Evolutionary conservation across 164 flowering plant genomes (phyloP).

Genomic region (Nymphaea colorata): DNA sequence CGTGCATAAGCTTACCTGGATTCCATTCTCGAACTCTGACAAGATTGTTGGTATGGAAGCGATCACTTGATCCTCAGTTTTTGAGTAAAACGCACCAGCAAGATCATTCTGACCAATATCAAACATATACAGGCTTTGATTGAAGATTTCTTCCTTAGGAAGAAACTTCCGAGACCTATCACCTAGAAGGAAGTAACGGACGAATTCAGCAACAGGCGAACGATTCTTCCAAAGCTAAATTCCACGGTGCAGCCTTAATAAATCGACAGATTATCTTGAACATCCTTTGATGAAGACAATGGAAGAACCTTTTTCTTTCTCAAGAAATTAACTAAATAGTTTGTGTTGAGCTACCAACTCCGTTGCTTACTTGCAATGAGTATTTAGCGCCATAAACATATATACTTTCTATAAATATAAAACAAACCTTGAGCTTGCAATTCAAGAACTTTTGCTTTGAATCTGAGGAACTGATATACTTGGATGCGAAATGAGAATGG

Average conservation of each 20-base stretch:
- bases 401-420: no score
- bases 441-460: conserved; percentile 59
- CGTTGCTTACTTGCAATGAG: no score
- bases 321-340: no score
- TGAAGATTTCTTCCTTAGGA: conserved; percentile 50
- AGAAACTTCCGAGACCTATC: conserved; percentile 40
- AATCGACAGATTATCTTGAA: no score
- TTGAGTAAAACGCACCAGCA: conserved; percentile 79
- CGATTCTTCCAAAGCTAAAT: no score
- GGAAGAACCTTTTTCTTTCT: no score
- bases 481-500: conserved; percentile 88
- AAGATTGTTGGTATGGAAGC: conserved; percentile 74
- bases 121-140: conserved; percentile 71
- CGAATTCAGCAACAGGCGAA: not conserved
- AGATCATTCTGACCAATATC: conserved; percentile 98
- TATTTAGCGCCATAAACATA: no score
- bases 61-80: conserved; percentile 71
- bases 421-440: conserved; percentile 39
- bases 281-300: no score
- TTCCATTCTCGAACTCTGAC: conserved; percentile 54
- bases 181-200: conserved; percentile 26
- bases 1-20: conserved; percentile 35
- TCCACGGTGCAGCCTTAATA: no score
- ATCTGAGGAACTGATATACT: conserved; percentile 68
- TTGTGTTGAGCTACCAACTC: no score